Evolutionary conservation across 202 grass and related monocot genomes (phyloP).

Genomic region (Elaeis oleifera): DNA sequence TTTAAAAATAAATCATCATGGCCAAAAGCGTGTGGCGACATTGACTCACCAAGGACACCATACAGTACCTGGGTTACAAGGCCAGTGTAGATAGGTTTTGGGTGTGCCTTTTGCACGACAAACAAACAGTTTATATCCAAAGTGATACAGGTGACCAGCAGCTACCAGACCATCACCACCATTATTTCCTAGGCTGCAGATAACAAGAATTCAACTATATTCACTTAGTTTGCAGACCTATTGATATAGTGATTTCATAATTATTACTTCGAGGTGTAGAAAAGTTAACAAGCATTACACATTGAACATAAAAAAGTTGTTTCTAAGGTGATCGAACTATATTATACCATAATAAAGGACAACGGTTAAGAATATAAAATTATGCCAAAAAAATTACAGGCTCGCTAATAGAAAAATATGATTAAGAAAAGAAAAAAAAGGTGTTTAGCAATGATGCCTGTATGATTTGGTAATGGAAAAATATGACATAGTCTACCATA

Average conservation of each 20-base stretch:
- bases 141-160: conserved; percentile 81
- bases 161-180: conserved; percentile 68
- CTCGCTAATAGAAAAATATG: no score
- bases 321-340: no score
- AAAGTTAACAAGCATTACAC: no score
- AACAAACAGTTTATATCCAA: conserved; percentile 56
- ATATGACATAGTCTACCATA: no score
- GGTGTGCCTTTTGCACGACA: conserved; percentile 71
- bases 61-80: conserved; percentile 58
- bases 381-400: no score
- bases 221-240: conserved; percentile 55
- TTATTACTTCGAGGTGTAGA: neutral
- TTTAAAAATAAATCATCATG: conserved; percentile 4
- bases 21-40: neutral
- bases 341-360: no score
- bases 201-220: conserved; percentile 43
- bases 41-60: neutral
- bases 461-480: no score
- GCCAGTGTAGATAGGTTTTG: conserved; percentile 60
- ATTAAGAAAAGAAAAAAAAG: no score
- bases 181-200: conserved; percentile 70
- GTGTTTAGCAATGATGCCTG: no score
- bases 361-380: no score
- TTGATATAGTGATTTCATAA: neutral
- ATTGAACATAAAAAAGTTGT: no score